Evolutionary conservation across 768 basidiomycete genomes (phyloP).

Genomic region (Gymnopilus dilepis): DNA sequence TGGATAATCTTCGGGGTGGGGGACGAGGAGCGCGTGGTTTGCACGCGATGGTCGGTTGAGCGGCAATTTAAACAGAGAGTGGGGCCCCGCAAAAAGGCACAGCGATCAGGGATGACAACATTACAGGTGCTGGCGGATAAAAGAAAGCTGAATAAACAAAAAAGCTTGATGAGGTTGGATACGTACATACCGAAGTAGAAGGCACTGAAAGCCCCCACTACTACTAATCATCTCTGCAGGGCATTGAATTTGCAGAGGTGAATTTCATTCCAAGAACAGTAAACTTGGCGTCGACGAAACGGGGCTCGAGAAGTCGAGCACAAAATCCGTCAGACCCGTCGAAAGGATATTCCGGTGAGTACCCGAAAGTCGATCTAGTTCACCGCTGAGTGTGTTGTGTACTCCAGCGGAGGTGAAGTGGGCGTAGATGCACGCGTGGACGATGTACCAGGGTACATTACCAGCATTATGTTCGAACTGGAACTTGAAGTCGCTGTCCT

Average conservation of each 20-base stretch:
- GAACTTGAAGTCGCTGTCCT: no score
- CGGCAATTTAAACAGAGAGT: background rate
- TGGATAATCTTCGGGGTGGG: slow-evolving; percentile 2
- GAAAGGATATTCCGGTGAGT: slow-evolving; percentile 3
- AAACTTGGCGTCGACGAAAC: background rate
- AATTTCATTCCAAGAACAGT: background rate
- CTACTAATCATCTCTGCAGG: no score
- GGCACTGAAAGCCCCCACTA: no score
- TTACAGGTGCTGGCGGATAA: no score
- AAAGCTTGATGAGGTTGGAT: no score
- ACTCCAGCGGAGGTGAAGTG: background rate
- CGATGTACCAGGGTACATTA: background rate
- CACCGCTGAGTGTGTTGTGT: background rate
- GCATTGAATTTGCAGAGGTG: background rate
- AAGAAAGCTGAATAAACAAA: no score
- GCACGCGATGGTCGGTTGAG: background rate
- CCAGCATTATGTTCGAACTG: background rate
- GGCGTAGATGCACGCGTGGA: background rate
- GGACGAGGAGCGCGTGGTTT: background rate
- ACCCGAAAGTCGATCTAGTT: background rate
- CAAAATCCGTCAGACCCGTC: background rate
- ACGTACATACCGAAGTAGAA: no score
- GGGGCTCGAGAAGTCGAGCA: background rate
- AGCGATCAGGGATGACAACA: no score
- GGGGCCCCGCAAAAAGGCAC: background rate